Percentiles rank a stretch among this genome's conserved stretches.
Evolutionary conservation across 2,329 filamentous ascomycete genomes (phyloP).

Genomic region (Colletotrichum lindemuthianum): DNA sequence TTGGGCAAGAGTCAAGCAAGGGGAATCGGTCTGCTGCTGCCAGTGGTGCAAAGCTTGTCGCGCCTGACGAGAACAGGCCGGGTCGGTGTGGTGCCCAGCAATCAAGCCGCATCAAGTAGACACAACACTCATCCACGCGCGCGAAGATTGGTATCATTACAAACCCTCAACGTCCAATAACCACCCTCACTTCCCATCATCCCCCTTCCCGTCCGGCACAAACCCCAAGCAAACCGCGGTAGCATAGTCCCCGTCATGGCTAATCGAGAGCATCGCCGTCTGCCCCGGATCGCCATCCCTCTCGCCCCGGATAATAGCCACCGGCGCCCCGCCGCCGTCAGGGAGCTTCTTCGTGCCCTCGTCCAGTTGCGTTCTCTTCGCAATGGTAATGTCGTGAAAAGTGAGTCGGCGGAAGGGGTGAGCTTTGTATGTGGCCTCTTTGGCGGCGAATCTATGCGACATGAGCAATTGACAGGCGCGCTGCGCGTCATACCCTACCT

Average conservation of each 20-base stretch:
- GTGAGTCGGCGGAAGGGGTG: constrained; percentile 67
- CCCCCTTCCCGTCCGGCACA: constrained; percentile 33
- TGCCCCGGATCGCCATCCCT: constrained; percentile 50
- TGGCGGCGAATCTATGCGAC: constrained; percentile 70
- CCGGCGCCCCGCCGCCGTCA: constrained; percentile 52
- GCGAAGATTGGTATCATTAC: background rate
- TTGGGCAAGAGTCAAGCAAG: background rate
- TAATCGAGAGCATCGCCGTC: constrained; percentile 80
- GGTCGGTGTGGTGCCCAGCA: too few species aligned
- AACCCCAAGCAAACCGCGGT: constrained; percentile 73
- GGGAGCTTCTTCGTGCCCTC: constrained; percentile 39
- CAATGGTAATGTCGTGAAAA: constrained; percentile 69
- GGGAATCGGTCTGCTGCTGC: too few species aligned
- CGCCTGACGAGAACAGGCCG: too few species aligned
- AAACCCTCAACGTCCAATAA: background rate
- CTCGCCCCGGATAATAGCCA: constrained; percentile 53
- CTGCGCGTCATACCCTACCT: constrained; percentile 45
- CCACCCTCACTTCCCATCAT: background rate
- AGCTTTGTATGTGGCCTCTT: constrained; percentile 81
- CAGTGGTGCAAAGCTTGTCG: too few species aligned
- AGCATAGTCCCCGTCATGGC: constrained; percentile 87
- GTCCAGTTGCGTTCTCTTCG: constrained; percentile 32
- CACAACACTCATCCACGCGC: too few species aligned
- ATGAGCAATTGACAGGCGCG: background rate
- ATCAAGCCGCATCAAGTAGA: too few species aligned